phyloP scores from a whole-genome alignment of 2,329 filamentous ascomycete species.

The Biscogniauxia sp. region DNA sequence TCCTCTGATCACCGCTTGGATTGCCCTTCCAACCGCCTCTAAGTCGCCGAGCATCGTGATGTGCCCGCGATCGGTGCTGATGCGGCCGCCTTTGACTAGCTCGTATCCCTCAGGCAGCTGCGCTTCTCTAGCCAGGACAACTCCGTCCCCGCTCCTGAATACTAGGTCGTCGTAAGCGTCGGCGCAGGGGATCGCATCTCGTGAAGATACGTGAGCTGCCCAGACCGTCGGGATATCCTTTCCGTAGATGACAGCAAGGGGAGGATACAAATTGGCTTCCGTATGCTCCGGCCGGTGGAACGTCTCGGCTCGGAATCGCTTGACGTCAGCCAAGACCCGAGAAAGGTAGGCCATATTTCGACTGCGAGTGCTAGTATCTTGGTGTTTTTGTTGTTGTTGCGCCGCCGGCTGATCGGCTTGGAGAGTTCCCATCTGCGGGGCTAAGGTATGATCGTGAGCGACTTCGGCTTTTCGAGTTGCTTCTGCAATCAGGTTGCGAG shows the following conservation, averaged over 20 bases:
- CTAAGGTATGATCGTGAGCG: conserved; percentile 38
- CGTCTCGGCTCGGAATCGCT: conserved; percentile 74
- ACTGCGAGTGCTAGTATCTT: conserved; percentile 50
- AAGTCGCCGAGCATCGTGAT: conserved; percentile 84
- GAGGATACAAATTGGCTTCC: conserved; percentile 72
- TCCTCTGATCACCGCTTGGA: conserved; percentile 66
- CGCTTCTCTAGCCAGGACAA: conserved; percentile 79
- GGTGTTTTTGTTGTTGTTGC: conserved; percentile 24
- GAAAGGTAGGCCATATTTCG: conserved; percentile 63
- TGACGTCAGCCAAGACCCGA: conserved; percentile 69
- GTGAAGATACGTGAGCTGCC: conserved; percentile 70
- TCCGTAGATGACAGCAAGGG: conserved; percentile 78
- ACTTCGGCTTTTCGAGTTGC: conserved; percentile 30
- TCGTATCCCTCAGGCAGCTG: conserved; percentile 82
- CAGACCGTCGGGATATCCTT: conserved; percentile 85
- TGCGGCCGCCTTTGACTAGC: conserved; percentile 68
- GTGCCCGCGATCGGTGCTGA: conserved; percentile 82
- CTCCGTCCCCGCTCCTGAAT: conserved; percentile 85
- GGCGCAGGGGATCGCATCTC: conserved; percentile 69
- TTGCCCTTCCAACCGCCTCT: conserved; percentile 71
- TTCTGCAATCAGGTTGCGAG: conserved; percentile 23
- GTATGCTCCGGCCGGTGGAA: conserved; percentile 59
- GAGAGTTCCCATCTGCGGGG: conserved; percentile 45
- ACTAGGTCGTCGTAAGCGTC: conserved; percentile 85
- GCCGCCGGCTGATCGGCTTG: conserved; percentile 27